These are phyloP conservation scores for Coniella vitis DNA, from an alignment of 2,329 filamentous ascomycete genomes.

Conservation along the genomic window DNA sequence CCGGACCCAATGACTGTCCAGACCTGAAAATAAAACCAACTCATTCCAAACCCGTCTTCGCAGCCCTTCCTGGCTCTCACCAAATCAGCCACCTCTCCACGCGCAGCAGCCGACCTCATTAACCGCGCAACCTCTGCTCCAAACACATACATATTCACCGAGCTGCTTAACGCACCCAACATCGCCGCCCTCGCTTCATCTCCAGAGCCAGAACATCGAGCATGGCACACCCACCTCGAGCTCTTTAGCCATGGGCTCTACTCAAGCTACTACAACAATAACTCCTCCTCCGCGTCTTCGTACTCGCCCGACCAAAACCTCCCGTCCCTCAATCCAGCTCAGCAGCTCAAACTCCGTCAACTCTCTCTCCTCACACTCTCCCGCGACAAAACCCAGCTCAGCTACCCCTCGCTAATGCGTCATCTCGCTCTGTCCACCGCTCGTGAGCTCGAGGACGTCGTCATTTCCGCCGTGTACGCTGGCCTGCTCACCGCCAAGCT, in stretches of 20 bases:
- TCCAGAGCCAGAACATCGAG: conserved; percentile 46
- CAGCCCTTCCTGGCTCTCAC: conserved; percentile 87
- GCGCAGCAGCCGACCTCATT: conserved; percentile 79
- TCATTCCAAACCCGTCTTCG: no score
- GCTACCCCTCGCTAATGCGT: conserved; percentile 61
- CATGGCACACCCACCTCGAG: conserved; percentile 66
- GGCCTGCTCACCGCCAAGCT: conserved; percentile 77
- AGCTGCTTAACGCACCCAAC: conserved; percentile 76
- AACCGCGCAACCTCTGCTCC: conserved; percentile 81
- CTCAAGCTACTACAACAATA: conserved; percentile 22
- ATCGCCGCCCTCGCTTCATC: conserved; percentile 62
- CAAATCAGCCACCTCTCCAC: conserved; percentile 76
- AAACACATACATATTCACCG: conserved; percentile 87
- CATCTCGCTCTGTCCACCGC: conserved; percentile 60
- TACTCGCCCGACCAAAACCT: conserved; percentile 34
- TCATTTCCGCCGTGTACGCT: conserved; percentile 82
- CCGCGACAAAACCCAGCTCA: conserved; percentile 46
- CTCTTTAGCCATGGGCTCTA: conserved; percentile 77
- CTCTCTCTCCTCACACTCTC: conserved; percentile 82
- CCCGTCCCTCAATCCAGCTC: conserved; percentile 63
- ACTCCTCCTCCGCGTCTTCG: conserved; percentile 8
- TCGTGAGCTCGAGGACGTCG: conserved; percentile 73
- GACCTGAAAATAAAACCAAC: no score
- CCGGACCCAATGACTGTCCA: no score
- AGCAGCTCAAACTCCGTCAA: conserved; percentile 81